Conservation (phyloP, 2,329 filamentous ascomycete genomes). For the Aspergillus sp. region DNA sequence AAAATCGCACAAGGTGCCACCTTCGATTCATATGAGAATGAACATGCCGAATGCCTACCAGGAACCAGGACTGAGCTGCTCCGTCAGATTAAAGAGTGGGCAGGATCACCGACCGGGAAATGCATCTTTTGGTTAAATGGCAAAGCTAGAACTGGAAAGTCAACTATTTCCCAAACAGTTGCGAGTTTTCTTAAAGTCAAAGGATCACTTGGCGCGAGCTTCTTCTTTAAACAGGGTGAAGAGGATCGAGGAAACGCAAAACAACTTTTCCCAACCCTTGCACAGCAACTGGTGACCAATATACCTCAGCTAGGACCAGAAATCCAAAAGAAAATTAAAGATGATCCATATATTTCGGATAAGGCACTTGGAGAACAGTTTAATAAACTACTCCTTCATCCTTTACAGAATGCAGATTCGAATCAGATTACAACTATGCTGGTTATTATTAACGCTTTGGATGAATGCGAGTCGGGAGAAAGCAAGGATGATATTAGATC, state of each 20-base stretch:
- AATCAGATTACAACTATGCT: background rate
- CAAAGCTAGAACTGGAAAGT: conserved; percentile 7
- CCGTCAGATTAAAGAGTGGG: conserved; percentile 16
- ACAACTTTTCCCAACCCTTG: background rate
- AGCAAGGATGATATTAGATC: background rate
- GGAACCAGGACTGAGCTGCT: conserved; percentile 20
- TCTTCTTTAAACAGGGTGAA: conserved; percentile 1
- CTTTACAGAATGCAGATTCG: background rate
- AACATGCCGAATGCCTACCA: conserved; percentile 19
- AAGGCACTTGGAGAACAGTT: background rate
- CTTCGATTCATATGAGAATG: conserved; percentile 13
- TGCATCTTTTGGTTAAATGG: conserved; percentile 6
- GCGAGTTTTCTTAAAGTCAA: conserved; percentile 1
- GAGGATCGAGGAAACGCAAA: background rate
- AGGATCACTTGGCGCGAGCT: conserved; percentile 2
- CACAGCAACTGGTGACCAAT: background rate
- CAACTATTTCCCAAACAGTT: conserved; percentile 7
- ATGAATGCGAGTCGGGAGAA: background rate
- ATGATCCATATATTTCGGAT: background rate
- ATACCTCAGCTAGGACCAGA: background rate
- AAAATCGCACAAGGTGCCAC: too few relatives aligned
- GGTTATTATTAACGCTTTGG: background rate
- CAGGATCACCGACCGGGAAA: conserved; percentile 5
- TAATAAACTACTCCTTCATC: background rate
- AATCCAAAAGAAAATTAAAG: background rate